Evolutionary conservation across 2,329 filamentous ascomycete genomes (phyloP).

Genomic region (Arthroderma uncinatum): DNA sequence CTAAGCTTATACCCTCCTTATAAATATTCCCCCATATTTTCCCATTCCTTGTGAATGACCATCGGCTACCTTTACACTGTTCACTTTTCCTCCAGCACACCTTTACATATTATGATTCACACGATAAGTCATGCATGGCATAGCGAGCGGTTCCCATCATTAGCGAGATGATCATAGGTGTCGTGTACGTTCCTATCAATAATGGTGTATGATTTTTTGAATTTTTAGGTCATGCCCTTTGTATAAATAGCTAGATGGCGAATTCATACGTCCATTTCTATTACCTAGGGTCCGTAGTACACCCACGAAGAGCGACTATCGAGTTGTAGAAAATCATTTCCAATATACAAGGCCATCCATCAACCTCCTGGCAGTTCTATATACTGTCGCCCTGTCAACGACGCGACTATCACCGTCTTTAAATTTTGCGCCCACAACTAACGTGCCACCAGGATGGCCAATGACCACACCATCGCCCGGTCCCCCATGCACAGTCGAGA

Average conservation of each 20-base stretch:
- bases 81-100: background rate
- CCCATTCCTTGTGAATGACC: background rate
- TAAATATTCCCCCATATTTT: no score
- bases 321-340: constrained; percentile 20
- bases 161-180: background rate
- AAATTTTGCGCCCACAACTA: constrained; percentile 35
- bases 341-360: constrained; percentile 40
- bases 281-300: no score
- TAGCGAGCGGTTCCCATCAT: background rate
- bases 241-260: background rate
- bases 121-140: background rate
- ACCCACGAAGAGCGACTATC: no score
- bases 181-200: background rate
- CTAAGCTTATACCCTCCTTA: background rate
- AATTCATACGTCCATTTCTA: no score
- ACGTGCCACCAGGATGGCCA: constrained; percentile 39
- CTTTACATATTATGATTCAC: background rate
- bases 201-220: background rate
- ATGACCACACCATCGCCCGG: constrained; percentile 25
- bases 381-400: constrained; percentile 34
- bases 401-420: constrained; percentile 21
- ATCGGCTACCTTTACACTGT: background rate
- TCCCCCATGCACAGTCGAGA: constrained; percentile 1
- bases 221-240: background rate
- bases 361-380: constrained; percentile 38